Evolutionary conservation across 2,329 filamentous ascomycete genomes (phyloP).

Genomic region (Fusarium illudens): DNA sequence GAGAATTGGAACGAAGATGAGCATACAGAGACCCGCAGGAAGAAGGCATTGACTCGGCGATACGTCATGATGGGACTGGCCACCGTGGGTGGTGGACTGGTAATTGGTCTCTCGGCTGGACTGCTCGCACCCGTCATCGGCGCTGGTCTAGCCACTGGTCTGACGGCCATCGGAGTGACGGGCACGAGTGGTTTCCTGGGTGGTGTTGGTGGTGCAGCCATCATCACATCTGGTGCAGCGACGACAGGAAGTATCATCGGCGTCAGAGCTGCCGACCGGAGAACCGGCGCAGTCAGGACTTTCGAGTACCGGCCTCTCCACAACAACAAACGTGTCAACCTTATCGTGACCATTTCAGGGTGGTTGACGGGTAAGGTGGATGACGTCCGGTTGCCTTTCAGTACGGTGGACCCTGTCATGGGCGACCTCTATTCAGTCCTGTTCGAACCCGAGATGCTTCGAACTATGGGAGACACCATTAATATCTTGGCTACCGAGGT

Average conservation of each 20-base stretch:
- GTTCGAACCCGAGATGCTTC: slow-evolving; percentile 98
- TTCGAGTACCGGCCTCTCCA: slow-evolving; percentile 97
- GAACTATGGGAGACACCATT: slow-evolving; percentile 97
- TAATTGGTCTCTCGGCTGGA: slow-evolving; percentile 94
- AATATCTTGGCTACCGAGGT: slow-evolving; percentile 98
- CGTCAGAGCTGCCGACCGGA: slow-evolving; percentile 81
- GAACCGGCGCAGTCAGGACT: slow-evolving; percentile 91
- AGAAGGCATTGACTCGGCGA: slow-evolving; percentile 80
- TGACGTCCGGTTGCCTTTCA: slow-evolving; percentile 93
- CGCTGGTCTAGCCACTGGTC: slow-evolving; percentile 89
- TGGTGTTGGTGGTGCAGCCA: slow-evolving; percentile 88
- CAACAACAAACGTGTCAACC: slow-evolving; percentile 96
- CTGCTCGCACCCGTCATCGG: slow-evolving; percentile 93
- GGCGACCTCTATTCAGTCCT: slow-evolving; percentile 96
- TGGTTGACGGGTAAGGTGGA: slow-evolving; percentile 99
- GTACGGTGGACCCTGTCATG: slow-evolving; percentile 97
- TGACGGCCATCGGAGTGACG: slow-evolving; percentile 92
- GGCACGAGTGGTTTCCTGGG: slow-evolving; percentile 90
- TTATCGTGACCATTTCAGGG: slow-evolving; percentile 93
- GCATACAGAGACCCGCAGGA: slow-evolving; percentile 86
- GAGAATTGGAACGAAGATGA: slow-evolving; percentile 99
- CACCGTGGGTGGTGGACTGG: slow-evolving; percentile 91
- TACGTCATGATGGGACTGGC: slow-evolving; percentile 97
- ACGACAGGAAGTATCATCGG: slow-evolving; percentile 89
- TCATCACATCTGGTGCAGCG: slow-evolving; percentile 91